Conservation (phyloP, 331 rosid genomes). For the Malus hybrid region DNA sequence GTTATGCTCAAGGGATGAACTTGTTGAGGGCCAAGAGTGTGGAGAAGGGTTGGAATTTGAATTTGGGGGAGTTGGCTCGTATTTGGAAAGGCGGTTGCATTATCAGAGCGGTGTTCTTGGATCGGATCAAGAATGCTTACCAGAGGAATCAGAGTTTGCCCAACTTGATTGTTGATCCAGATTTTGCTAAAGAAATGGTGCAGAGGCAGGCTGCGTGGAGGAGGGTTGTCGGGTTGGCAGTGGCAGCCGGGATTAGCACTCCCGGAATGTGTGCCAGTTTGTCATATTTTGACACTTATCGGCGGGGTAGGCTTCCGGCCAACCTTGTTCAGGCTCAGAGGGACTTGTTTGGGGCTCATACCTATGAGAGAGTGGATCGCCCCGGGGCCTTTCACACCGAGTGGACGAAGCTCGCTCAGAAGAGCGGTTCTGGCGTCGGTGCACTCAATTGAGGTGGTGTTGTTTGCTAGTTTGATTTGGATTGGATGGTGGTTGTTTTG, state of each 20-base stretch:
- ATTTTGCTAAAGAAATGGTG: conserved; percentile 88
- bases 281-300: conserved; percentile 76
- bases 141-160: conserved; percentile 70
- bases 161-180: conserved; percentile 76
- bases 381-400: conserved; percentile 74
- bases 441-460: conserved; percentile 44
- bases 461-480: conserved; percentile 14
- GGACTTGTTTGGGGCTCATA: conserved; percentile 91
- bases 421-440: conserved; percentile 44
- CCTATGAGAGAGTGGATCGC: conserved; percentile 79
- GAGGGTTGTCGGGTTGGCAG: conserved; percentile 81
- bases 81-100: conserved; percentile 98
- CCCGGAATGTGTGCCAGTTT: conserved; percentile 98
- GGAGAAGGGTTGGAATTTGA: conserved; percentile 80
- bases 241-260: conserved; percentile 76
- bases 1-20: conserved; percentile 96
- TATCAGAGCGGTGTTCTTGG: conserved; percentile 81
- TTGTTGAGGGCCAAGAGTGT: conserved; percentile 76
- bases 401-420: conserved; percentile 84
- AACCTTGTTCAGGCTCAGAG: conserved; percentile 97
- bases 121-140: conserved; percentile 89
- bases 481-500: conserved; percentile 7
- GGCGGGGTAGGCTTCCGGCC: conserved; percentile 88
- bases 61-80: conserved; percentile 79
- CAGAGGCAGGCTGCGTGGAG: conserved; percentile 94